Base-by-base conservation (phyloP, 2,329 filamentous ascomycete species). In the Colletotrichum endophyticum region DNA sequence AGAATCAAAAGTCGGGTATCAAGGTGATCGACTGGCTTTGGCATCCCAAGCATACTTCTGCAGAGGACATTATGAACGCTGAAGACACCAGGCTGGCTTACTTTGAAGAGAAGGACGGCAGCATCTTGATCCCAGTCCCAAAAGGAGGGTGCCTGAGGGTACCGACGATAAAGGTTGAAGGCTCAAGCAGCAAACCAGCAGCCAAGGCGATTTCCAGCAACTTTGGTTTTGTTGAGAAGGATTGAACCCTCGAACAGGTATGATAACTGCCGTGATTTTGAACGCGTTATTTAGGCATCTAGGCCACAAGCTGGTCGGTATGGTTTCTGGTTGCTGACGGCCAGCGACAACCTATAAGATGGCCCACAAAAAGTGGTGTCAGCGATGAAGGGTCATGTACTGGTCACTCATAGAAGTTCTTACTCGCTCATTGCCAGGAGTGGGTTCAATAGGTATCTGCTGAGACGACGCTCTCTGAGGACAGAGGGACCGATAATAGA, bases 151-250 rank as follows among this genome's bases (percentile, higher is more conserved):
- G 56, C 5, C 44, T 78, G n/a, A 76, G 57, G 63, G 62, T 78
- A 9, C 61, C 66, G 22, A 69, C 34, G 19, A 66, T 78, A 34
- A 78, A 75, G 57, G 70, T 77, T 5, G 77, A 78, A 25, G 77
- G 77, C 12, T 70, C 69, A 5, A 53, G 30, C 61, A 25, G 56
- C 6, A 72, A 68, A 53, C 30, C 72, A 30, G 75, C 77, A 16
- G 59, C 49, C 25, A 28, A 53, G n/a, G 75, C 66, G 19, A n/a
- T 78, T 59, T 30, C 28, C 15, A 28, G n/a, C 8, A 44, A 44
- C 22, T 68, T 72, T 28, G 28, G 68, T 2, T 32, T 22, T 22
- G 13, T 53, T 8, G 44, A 53, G 44, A 5, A 53, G 1, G 11
- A 13, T 53, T 13, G 44, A 13, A 53, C n/a, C n/a, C n/a, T 22